Evolutionary conservation across 805 yeast genomes (phyloP).

Genomic region (Zygosaccharomyces siamensis): DNA sequence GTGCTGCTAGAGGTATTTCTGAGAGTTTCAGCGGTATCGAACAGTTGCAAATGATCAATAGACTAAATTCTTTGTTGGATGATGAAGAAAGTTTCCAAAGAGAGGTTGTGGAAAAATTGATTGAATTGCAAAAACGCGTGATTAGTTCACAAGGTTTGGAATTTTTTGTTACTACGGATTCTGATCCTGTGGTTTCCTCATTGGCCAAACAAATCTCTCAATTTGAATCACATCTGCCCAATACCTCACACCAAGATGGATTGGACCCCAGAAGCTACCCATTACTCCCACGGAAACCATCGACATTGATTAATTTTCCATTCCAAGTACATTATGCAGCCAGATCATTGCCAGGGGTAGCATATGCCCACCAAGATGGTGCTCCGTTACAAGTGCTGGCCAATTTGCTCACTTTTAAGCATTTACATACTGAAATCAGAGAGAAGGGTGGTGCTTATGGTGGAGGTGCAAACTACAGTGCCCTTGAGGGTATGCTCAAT

Average conservation of each 20-base stretch:
- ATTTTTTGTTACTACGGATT: conserved; percentile 57
- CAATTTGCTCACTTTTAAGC: conserved; percentile 73
- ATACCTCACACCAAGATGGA: conserved; percentile 4
- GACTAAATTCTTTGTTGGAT: conserved; percentile 48
- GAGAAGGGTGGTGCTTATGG: conserved; percentile 99
- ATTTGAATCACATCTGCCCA: conserved; percentile 31
- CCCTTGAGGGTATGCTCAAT: conserved; percentile 71
- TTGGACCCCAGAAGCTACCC: conserved; percentile 6
- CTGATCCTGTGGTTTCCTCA: conserved; percentile 30
- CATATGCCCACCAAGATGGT: conserved; percentile 67
- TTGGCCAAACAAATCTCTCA: conserved; percentile 26
- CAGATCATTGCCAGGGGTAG: conserved; percentile 57
- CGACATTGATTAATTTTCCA: conserved; percentile 64
- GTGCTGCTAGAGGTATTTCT: conserved; percentile 53
- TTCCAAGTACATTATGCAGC: conserved; percentile 87
- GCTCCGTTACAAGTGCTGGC: conserved; percentile 81
- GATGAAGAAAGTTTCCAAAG: conserved; percentile 45
- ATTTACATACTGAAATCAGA: conserved; percentile 82
- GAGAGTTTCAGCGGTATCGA: conserved; percentile 71
- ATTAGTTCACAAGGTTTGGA: conserved; percentile 42
- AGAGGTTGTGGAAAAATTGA: conserved; percentile 62
- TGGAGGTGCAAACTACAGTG: conserved; percentile 84
- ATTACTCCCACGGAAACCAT: conserved; percentile 11
- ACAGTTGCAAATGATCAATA: conserved; percentile 66
- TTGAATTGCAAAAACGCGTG: conserved; percentile 45